Evolutionary conservation across 2,329 filamentous ascomycete genomes (phyloP).

Genomic region (Beauveria bassiana): DNA sequence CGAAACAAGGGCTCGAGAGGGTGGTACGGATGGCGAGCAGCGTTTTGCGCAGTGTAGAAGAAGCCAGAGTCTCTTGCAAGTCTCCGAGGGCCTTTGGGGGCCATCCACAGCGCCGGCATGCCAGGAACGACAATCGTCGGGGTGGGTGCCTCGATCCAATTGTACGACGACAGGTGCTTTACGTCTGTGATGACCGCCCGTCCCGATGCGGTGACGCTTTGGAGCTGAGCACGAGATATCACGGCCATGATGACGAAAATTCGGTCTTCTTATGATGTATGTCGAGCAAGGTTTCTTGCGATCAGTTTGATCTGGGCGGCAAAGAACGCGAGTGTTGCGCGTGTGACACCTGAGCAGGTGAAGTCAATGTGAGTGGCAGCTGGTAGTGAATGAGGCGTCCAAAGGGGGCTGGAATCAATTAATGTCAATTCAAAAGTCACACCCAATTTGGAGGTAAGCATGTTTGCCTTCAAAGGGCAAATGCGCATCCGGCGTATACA

Average conservation of each 20-base stretch:
- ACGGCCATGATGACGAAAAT: background rate
- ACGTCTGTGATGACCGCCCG: constrained; percentile 27
- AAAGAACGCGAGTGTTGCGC: no score
- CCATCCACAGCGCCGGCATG: constrained; percentile 28
- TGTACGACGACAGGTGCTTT: constrained; percentile 39
- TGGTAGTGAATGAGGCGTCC: no score
- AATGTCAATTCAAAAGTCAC: no score
- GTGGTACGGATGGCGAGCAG: constrained; percentile 32
- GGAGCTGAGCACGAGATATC: constrained; percentile 17
- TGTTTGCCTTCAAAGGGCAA: no score
- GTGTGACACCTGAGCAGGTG: no score
- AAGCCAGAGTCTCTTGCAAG: constrained; percentile 31
- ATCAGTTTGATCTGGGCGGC: no score
- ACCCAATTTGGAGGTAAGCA: no score
- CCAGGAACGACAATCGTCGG: constrained; percentile 40
- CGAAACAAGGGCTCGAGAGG: constrained; percentile 41
- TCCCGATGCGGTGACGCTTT: constrained; percentile 12
- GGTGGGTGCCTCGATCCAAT: constrained; percentile 34
- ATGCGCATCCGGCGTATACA: no score
- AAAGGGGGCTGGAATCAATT: no score
- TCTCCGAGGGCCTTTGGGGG: constrained; percentile 17
- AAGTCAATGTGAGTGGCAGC: no score
- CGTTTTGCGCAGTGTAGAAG: constrained; percentile 38
- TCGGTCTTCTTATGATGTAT: no score
- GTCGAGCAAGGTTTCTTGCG: no score